Evolutionary conservation across 2,329 filamentous ascomycete genomes (phyloP), one percentile per base, ranked within the genome.

Genomic region (Scedosporium dehoogii): DNA sequence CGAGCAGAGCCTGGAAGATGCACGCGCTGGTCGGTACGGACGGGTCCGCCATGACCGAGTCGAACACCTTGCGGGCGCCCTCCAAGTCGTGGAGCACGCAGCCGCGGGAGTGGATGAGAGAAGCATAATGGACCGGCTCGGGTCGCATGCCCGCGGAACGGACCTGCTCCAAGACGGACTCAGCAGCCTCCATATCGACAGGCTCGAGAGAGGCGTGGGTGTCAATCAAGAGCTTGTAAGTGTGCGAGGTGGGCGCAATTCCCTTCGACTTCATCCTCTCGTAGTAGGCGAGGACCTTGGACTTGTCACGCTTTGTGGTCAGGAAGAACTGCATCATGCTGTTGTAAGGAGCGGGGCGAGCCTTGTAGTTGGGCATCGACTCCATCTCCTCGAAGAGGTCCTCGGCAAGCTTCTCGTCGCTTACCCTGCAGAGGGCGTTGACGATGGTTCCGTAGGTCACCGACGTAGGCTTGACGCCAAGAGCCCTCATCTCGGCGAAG

Each of bases 351-450:
- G 94, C 94, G 27, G 94, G 92, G 9, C 94, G 89, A 48, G 94
- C 91, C 81, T 97, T 97, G 84, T 99, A 99, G 79, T 99, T 99
- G 63, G 92, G 89, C 88, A 96, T 96, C 57, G 88, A 86, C 79
- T 99, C 94, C 94, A 99, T 99, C 79, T 99, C 94, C 71, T 97
- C 92, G 71, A 99, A 99, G 69, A 97, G 85, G 75, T 97, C 92
- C 72, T 97, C 94, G 29, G 94, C 94, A 73, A 97, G 96, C 72
- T 93, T 96, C 78, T 97, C 93, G 69, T 99, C 94, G 68, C 92
- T 96, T 62, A 97, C 94, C 69, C 94, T 90, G 81, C 92, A 97
- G 14, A 99, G 84, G 25, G 94, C 94, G 69, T 99, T 99, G 76
- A 99, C 93, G 69, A 99, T 92, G 12, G 94, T 99, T 65, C 94